Conservation (phyloP, 257 asterid species). For the Solanum virginianum region DNA sequence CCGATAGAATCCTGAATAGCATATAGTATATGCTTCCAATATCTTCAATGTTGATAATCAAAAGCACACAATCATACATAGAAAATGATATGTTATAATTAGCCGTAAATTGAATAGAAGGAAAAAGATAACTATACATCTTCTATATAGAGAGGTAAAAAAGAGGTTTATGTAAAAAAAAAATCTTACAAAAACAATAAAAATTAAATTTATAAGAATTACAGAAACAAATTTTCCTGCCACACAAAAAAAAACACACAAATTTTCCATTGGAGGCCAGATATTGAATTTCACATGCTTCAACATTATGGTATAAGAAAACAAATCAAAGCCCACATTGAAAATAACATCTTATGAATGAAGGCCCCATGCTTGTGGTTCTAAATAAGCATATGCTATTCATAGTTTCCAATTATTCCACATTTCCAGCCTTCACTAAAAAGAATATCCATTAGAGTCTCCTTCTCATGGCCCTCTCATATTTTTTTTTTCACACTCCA, state of each 20-base stretch:
- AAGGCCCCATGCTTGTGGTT: neutral
- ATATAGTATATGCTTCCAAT: neutral
- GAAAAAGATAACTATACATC: neutral
- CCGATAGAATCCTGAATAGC: neutral
- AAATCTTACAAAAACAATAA: neutral
- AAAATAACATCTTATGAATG: neutral
- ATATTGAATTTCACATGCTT: neutral
- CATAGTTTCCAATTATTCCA: constrained; percentile 13
- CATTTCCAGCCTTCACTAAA: neutral
- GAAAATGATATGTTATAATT: neutral
- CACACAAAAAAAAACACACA: neutral
- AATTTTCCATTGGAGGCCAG: neutral
- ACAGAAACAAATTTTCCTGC: neutral
- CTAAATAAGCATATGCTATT: constrained; percentile 31
- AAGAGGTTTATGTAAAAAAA: neutral
- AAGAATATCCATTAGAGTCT: constrained; percentile 29
- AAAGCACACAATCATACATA: neutral
- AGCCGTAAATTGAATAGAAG: neutral
- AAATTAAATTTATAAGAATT: neutral
- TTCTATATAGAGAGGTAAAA: neutral
- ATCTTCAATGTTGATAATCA: neutral
- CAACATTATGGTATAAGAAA: neutral
- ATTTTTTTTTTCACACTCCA: neutral
- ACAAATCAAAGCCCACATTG: neutral
- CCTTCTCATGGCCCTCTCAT: neutral